phyloP scores from a whole-genome alignment of 371 early-diverging fungal genomes.

The Mucor lusitanicus region DNA sequence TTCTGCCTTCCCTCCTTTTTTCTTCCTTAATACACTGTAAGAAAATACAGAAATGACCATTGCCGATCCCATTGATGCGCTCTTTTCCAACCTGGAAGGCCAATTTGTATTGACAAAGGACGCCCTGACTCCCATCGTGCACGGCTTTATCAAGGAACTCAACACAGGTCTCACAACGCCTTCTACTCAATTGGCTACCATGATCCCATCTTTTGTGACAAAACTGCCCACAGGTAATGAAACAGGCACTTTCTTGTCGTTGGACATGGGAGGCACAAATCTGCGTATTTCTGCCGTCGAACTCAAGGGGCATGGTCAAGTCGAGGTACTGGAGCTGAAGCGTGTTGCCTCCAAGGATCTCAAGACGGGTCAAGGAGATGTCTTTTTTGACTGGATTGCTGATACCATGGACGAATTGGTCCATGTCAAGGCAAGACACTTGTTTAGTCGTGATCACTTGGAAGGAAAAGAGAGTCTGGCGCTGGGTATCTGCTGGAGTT shows the following conservation, averaged over 20 bases:
- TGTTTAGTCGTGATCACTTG: conserved; percentile 42
- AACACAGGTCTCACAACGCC: conserved; percentile 32
- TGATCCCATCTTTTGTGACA: conserved; percentile 84
- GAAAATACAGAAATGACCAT: not conserved
- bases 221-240: conserved; percentile 83
- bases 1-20: no score
- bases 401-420: conserved; percentile 9
- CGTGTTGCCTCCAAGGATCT: conserved; percentile 27
- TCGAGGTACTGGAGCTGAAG: conserved; percentile 13
- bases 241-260: conserved; percentile 79
- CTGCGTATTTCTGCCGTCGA: conserved; percentile 73
- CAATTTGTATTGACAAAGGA: conserved; percentile 36
- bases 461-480: conserved; percentile 27
- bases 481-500: conserved; percentile 52
- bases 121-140: conserved; percentile 44
- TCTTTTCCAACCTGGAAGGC: conserved; percentile 1
- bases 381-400: conserved; percentile 90
- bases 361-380: conserved; percentile 53
- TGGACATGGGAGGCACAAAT: conserved; percentile 93
- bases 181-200: conserved; percentile 29
- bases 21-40: no score
- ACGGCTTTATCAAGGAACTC: conserved; percentile 45
- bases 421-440: conserved; percentile 5
- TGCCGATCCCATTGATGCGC: not conserved
- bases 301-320: conserved; percentile 42